Base-by-base conservation (phyloP, 2,329 filamentous ascomycete species). In the Pseudogymnoascus sp. region DNA sequence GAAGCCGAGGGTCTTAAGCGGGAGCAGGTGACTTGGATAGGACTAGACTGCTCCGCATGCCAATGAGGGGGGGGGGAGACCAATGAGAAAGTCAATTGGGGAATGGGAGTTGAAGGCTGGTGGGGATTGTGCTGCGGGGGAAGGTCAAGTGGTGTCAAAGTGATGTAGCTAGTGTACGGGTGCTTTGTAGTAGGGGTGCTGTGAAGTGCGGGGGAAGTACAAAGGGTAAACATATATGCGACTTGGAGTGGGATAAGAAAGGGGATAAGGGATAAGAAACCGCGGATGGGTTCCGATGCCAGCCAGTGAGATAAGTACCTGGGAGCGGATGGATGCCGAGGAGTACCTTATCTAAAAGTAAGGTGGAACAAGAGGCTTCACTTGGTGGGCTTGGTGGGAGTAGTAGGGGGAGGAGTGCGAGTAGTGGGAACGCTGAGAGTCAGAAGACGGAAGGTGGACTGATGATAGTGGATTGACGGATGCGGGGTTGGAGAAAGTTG, bases 381-480 rank as follows among this genome's bases (percentile, higher is more conserved):
- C n/a, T 53, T 31, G 26, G 47, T 19, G 13, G 44, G 42, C 21
- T 44, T 19, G 19, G 19, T 19, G 19, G 19, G 19, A 19, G 19
- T 19, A 19, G 19, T 19, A 19, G 19, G 19, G 19, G 19, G 19
- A 19, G 19, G 19, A 19, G 19, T 19, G 19, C 19, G 19, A 19
- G 19, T 19, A 19, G 19, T 19, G 19, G 19, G 19, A 19, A 19
- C 19, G 19, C 19, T 19, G 19, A 19, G 19, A 33, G 26, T 53
- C 47, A 33, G 47, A 53, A 53, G 47, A 53, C 47, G 47, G 47
- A 53, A 53, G 47, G 47, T 53, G 47, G 47, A 29, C 14, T 50
- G 44, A 6, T 29, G n/a, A 29, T 5, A 13, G 26, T 47, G 24
- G 44, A 50, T 24, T 50, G 47, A 31, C 47, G 47, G 6, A 53